phyloP scores from a whole-genome alignment of 129 eudicot genomes.

The Lonicera japonica region DNA sequence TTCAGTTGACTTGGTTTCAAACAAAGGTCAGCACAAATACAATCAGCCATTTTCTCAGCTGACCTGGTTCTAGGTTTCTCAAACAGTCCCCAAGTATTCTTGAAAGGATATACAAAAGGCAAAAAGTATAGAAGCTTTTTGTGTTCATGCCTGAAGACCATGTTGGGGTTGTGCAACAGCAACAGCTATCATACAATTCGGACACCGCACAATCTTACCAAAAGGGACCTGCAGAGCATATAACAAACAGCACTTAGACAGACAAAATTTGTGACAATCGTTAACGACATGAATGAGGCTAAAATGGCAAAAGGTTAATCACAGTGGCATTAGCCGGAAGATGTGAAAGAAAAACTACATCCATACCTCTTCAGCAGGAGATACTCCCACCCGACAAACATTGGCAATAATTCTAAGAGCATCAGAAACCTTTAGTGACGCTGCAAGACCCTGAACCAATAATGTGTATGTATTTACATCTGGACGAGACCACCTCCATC shows the following conservation, averaged over 20 bases:
- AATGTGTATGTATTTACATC: constrained; percentile 65
- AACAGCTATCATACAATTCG: constrained; percentile 75
- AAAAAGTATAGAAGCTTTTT: constrained; percentile 5
- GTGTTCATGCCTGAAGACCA: constrained; percentile 89
- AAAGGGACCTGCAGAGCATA: constrained; percentile 80
- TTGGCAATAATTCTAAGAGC: constrained; percentile 61
- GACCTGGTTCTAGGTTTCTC: not conserved
- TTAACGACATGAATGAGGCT: constrained; percentile 1
- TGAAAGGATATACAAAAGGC: not conserved
- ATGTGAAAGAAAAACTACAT: constrained; percentile 9
- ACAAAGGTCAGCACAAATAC: not conserved
- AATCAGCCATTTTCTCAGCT: not conserved
- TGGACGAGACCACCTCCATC: constrained; percentile 97
- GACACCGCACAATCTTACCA: constrained; percentile 88
- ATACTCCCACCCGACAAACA: constrained; percentile 78
- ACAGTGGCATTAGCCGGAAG: constrained; percentile 1
- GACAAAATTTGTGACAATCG: not conserved
- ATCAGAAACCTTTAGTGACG: constrained; percentile 82
- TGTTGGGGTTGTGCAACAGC: constrained; percentile 97
- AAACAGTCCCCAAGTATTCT: not conserved
- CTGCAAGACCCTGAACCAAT: constrained; percentile 71
- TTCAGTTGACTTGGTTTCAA: not conserved
- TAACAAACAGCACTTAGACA: constrained; percentile 2
- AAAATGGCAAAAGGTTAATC: not conserved
- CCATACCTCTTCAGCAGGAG: constrained; percentile 87